Conservation (phyloP, 352 stramenopile genomes). For the Globisporangium uncinulatum region DNA sequence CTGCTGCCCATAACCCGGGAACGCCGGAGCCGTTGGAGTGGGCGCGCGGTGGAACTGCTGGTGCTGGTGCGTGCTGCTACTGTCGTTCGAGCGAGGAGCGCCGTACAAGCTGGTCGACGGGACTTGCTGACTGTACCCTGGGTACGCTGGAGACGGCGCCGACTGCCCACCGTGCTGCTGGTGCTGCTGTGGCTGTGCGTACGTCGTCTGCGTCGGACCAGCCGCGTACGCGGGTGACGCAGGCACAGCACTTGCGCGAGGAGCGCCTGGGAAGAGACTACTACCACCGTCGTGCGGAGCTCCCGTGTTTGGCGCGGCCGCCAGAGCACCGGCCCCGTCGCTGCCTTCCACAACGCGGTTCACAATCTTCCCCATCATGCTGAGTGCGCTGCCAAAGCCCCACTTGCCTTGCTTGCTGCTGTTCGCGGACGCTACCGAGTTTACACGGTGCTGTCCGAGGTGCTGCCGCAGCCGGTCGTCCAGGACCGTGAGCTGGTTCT, state of each 20-base stretch:
- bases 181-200: not conserved
- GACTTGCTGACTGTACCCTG: slow-evolving; percentile 8
- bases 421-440: slow-evolving; percentile 44
- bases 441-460: slow-evolving; percentile 69
- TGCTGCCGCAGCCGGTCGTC: slow-evolving; percentile 84
- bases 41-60: slow-evolving; percentile 20
- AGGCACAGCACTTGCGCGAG: slow-evolving; percentile 15
- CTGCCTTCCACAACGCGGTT: slow-evolving; percentile 79
- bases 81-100: slow-evolving; percentile 14
- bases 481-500: slow-evolving; percentile 82
- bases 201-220: slow-evolving; percentile 6
- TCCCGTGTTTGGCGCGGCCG: slow-evolving; percentile 1
- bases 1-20: slow-evolving; percentile 5
- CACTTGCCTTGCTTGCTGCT: slow-evolving; percentile 67
- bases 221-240: slow-evolving; percentile 11
- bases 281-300: slow-evolving; percentile 15
- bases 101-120: slow-evolving; percentile 12
- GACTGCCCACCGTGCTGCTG: slow-evolving; percentile 15
- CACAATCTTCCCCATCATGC: slow-evolving; percentile 86
- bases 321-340: slow-evolving; percentile 24
- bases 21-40: not conserved
- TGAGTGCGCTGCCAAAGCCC: slow-evolving; percentile 71
- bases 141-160: slow-evolving; percentile 9
- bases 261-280: slow-evolving; percentile 31
- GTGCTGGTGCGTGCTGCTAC: not conserved